Base-by-base conservation (phyloP, 2,329 filamentous ascomycete species). In the Chrysosporium queenslandicum region DNA sequence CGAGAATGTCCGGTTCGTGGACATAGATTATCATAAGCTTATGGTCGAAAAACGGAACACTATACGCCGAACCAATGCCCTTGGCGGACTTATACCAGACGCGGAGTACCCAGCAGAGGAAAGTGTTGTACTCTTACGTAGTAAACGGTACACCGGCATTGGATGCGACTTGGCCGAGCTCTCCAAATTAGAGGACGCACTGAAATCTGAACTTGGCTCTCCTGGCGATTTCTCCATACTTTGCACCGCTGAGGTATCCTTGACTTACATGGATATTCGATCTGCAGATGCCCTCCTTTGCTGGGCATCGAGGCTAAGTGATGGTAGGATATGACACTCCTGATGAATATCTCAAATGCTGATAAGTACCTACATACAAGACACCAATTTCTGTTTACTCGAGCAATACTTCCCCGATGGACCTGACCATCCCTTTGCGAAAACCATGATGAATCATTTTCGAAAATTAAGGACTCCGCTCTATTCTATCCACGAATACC, bases 401-500 rank as follows among this genome's bases (percentile, higher is more conserved):
- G 91, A 96, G 65, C 90, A 95, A 61, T 82, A 88, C 57, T 76
- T 94, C 2, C 90, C 90, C 0, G 83, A 87, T 56, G 87, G 88
- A 0, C 71, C 78, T 11, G 72, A 80, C 7, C 86, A 94, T 66
- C 89, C 90, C 0, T 96, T 96, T 70, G 88, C 88, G 7, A 75
- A 76, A 56, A 92, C 86, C 2, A 95, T 95, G 89, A 73, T 94
- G 53, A 76, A 76, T 32, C 87, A 94, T 66, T 94, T 94, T 62
- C 72, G 83, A 37, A 94, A 92, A 64, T 72, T 94, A 25, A 82
- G 83, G 51, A 89, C 87, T 3, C 83, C 86, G 0, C 75, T 91
- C n/a, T 81, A 83, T 60, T 86, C 85, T 1, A 80, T 92, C 23
- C 71, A 80, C 50, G 75, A 77, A 21, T 94, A 92, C 64, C 83